Base-by-base conservation (phyloP, 1,284 basidiomycete genomes). In the Pseudozyma hubeiensis region DNA sequence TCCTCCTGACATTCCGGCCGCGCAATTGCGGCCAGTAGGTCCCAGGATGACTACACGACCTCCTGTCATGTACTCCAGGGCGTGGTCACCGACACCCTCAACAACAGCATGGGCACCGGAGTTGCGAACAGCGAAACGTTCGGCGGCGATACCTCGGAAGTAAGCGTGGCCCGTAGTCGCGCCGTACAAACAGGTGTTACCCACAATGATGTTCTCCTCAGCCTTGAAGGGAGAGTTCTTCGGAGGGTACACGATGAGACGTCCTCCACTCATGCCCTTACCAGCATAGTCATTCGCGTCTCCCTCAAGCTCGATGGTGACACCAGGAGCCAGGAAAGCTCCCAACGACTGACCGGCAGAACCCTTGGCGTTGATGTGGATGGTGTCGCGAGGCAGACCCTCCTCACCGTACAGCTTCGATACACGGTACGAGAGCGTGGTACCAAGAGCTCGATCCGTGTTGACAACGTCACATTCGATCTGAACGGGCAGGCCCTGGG, bases 391-490 rank as follows among this genome's bases (percentile, higher is more conserved):
- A 17, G 79, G 78, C 8, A 82, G 72, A 55, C 80, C 80, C 40
- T 82, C 78, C 52, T 79, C 78, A 31, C 80, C 80, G 64, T 77
- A 80, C n/a, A 80, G 56, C 69, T 80, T 81, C 19, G 79, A 81
- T 7, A 82, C 80, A n/a, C 60, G 57, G 76, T 82, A 82, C 19
- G 79, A 81, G n/a, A 82, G 70, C n/a, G 80, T 82, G 49, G 80
- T 59, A 46, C 80, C 78, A n/a, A 82, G 71, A 30, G 80, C 79
- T 53, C 80, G 80, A 60, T 82, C 80, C 31, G 80, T 82, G 76
- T 82, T 82, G 58, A 81, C 79, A 24, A 82, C 80, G 17, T 82
- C 76, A 64, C 80, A 82, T 5, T 81, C 79, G 64, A 82, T 81
- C 60, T 73, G 72, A 46, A 82, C 80, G n/a, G 80, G 80, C 52